Evolutionary conservation across 2,329 filamentous ascomycete genomes (phyloP), one percentile per base, ranked within the genome.

Genomic region (Fusarium oxysporum): DNA sequence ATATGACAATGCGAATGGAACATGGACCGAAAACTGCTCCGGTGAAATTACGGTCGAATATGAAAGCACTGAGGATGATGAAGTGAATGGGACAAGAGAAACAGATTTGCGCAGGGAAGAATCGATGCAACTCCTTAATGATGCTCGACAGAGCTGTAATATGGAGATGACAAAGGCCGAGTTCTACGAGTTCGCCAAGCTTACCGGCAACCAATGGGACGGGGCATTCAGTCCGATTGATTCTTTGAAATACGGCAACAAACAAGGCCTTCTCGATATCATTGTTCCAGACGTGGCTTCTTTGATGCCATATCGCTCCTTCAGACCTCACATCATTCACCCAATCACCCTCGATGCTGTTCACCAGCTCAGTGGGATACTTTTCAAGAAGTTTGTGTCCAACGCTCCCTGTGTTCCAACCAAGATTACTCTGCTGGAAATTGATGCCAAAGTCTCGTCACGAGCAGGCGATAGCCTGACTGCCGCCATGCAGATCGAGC

Each of bases 311-410:
- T 60, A 63, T 17, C 60, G 60, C 3, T 63, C 60, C 4, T 63
- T 60, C 43, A 37, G 37, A 23, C 60, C 54, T 30, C 60, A 63
- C 7, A n/a, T 59, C 8, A 60, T 63, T 16, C 60, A 63, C 43
- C 60, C 60, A 21, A 60, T 48, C 14, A 63, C 54, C 1, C 54
- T 63, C 0, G 60, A 63, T 6, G 60, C 60, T 60, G 54, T 63
- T 23, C 60, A 63, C 8, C 60, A 63, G 30, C 60, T 63, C 6
- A 48, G 54, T 6, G 60, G 60, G 1, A 48, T 63, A 23, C 54
- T 63, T 1, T 63, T 63, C 28, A 63, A 63, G 54, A 63, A 63
- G 12, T 63, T 60, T 28, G 54, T 63, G 17, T 63, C 60, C 16
- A 63, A 63, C 21, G 60, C 60, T n/a, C 60, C 60, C 23, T 63